Evolutionary conservation across 345 rosid genomes (phyloP).

Genomic region (Mangifera indica): DNA sequence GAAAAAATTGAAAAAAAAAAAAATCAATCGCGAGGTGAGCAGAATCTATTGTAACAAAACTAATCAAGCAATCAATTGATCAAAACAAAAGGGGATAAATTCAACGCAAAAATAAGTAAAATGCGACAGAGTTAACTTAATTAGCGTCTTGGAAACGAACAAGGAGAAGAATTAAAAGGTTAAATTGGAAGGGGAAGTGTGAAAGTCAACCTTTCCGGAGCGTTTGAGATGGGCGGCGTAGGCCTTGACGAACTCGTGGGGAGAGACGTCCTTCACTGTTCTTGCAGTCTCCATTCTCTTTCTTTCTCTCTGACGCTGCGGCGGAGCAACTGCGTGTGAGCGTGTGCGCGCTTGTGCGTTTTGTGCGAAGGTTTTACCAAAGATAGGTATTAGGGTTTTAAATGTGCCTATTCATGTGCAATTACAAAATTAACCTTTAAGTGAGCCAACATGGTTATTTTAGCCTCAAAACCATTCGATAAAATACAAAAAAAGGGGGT

Average conservation of each 20-base stretch:
- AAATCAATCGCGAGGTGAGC: too few species aligned
- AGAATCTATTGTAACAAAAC: too few species aligned
- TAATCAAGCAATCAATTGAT: too few species aligned
- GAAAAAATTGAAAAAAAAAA: too few species aligned
- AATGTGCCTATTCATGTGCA: not conserved
- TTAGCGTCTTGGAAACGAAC: not conserved
- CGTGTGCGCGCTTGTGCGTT: not conserved
- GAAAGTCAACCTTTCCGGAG: slow-evolving; percentile 43
- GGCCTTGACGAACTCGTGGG: slow-evolving; percentile 58
- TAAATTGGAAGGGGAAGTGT: too few species aligned
- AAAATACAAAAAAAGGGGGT: too few species aligned
- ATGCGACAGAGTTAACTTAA: too few species aligned
- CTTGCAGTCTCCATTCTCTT: slow-evolving; percentile 37
- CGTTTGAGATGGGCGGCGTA: slow-evolving; percentile 55
- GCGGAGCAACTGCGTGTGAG: not conserved
- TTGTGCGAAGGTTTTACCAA: not conserved
- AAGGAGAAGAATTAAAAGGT: not conserved
- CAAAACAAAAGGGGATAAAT: too few species aligned
- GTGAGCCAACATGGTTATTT: not conserved
- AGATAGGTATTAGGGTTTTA: not conserved
- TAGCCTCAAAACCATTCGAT: not conserved
- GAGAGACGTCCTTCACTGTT: slow-evolving; percentile 53
- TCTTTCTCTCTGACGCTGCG: not conserved
- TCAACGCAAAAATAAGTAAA: too few species aligned
- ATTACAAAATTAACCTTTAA: not conserved